Percentiles rank a stretch among this genome's conserved stretches.
These are phyloP conservation scores for Verticillium tricorpus DNA, from an alignment of 2,329 filamentous ascomycete species.

Conservation along the genomic window DNA sequence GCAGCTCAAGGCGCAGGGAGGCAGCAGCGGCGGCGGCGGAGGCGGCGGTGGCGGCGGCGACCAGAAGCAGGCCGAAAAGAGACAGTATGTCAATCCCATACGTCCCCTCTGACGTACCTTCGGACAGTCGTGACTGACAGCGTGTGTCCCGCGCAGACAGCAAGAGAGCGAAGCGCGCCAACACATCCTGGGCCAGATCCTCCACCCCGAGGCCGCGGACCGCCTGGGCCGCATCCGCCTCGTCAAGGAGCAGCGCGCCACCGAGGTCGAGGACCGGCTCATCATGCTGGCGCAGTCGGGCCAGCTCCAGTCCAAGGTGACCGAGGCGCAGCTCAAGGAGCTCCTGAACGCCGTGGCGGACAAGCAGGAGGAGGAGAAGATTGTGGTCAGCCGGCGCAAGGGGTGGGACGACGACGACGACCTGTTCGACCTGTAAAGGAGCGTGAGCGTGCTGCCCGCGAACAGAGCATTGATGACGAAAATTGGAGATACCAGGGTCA, in stretches of 20 bases:
- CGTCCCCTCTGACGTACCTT: too few species aligned
- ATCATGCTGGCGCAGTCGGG: slow-evolving; percentile 87
- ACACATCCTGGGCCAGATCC: slow-evolving; percentile 83
- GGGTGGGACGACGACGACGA: slow-evolving; percentile 82
- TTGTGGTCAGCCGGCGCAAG: slow-evolving; percentile 80
- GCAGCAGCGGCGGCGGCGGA: slow-evolving; percentile 42
- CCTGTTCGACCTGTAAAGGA: slow-evolving; percentile 53
- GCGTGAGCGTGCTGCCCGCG: not conserved
- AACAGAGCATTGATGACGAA: not conserved
- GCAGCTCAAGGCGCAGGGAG: slow-evolving; percentile 77
- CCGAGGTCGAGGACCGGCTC: slow-evolving; percentile 85
- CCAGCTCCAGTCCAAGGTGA: slow-evolving; percentile 82
- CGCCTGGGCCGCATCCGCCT: slow-evolving; percentile 90
- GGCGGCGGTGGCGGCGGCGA: slow-evolving; percentile 34
- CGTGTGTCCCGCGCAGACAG: slow-evolving; percentile 26
- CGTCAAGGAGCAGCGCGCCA: slow-evolving; percentile 87
- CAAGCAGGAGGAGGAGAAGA: slow-evolving; percentile 73
- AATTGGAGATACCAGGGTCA: not conserved
- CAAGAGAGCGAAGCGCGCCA: slow-evolving; percentile 64
- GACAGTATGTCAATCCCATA: slow-evolving; percentile 22
- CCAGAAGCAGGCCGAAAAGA: slow-evolving; percentile 62
- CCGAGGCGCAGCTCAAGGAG: slow-evolving; percentile 90
- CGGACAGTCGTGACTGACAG: slow-evolving; percentile 10
- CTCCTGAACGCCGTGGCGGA: slow-evolving; percentile 81
- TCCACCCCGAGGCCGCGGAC: slow-evolving; percentile 89